Conservation (phyloP, 106 monocot species). For the Triglochin maritima region DNA sequence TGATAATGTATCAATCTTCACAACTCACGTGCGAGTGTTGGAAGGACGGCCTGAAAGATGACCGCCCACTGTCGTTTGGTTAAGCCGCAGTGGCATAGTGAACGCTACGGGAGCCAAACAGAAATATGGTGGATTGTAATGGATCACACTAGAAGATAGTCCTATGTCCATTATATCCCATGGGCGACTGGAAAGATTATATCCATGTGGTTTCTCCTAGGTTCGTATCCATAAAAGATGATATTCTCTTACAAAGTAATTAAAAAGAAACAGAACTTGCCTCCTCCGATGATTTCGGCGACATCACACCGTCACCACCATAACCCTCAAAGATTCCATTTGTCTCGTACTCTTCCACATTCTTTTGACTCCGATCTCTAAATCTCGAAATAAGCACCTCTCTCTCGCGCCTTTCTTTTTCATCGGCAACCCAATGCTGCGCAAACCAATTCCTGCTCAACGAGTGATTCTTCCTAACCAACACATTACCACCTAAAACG, state of each 20-base stretch:
- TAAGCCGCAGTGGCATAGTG: not conserved
- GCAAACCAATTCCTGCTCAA: slow-evolving; percentile 3
- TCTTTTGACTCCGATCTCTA: not conserved
- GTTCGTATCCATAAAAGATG: not conserved
- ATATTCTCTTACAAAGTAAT: not conserved
- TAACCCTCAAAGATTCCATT: not conserved
- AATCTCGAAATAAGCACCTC: not conserved
- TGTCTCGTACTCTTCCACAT: not conserved
- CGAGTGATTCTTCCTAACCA: slow-evolving; percentile 3
- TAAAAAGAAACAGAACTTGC: not conserved
- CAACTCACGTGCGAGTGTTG: too few relatives aligned
- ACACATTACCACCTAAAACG: not conserved
- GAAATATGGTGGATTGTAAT: not conserved
- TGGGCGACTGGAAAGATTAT: not conserved
- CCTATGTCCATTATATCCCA: too few relatives aligned
- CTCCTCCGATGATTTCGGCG: slow-evolving; percentile 5
- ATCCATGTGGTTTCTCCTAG: not conserved
- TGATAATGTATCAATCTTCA: too few relatives aligned
- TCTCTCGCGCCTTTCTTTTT: not conserved
- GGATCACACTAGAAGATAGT: too few relatives aligned
- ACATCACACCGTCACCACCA: not conserved
- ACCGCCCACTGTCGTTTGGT: too few relatives aligned
- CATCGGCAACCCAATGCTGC: slow-evolving; percentile 6
- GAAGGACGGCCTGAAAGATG: too few relatives aligned
- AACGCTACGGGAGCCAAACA: not conserved